Base-by-base conservation (phyloP, 768 basidiomycete species). In the Chalciporus chontae region DNA sequence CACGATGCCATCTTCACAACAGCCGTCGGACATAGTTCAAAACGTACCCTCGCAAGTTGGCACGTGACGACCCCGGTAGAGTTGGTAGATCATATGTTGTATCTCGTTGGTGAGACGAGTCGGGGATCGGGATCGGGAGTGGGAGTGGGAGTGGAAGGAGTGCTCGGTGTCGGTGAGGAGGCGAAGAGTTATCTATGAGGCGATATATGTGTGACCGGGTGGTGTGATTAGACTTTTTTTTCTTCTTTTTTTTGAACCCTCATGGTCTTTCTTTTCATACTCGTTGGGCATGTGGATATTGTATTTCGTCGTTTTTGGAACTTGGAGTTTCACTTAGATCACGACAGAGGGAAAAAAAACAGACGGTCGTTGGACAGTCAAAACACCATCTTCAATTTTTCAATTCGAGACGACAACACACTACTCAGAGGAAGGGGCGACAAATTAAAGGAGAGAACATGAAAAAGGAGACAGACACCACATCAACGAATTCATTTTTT, bases 31-130 rank as follows among this genome's bases (percentile, higher is more conserved):
- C 88, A 89, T 52, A 84, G 84, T 59, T 83, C 79, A 61, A 95
- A 95, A 73, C 81, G 89, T 59, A 97, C 94, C 42, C 73, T 94
- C 43, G 94, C 93, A 17, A 80, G 79, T 40, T 95, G 92, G 91
- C 94, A 96, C 69, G 87, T 96, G 45, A 91, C 89, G 52, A 83
- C 85, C 40, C 90, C 94, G 13, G 81, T 80, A 46, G 93, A 94
- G 72, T 80, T 95, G 52, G 82, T 95, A 19, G 87, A 87, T 8
- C 80, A 87, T 56, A 81, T 94, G 77, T 66, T 89, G 46, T 68
- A 78, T 34, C 70, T 91, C 50, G 81, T 82, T 23, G 73, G 73
- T 45, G 71, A 69, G 55, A 42, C 49, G 23, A 49, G 47, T 39
- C 48, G 29, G 13, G 48, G 48, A 0, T 9, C 13, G n/a, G 37